A percentile compares a stretch with the other conserved stretches of the same genome.
These are phyloP conservation scores for Avena sativa DNA, from an alignment of 176 grass and related monocot species.

Conservation along the genomic window DNA sequence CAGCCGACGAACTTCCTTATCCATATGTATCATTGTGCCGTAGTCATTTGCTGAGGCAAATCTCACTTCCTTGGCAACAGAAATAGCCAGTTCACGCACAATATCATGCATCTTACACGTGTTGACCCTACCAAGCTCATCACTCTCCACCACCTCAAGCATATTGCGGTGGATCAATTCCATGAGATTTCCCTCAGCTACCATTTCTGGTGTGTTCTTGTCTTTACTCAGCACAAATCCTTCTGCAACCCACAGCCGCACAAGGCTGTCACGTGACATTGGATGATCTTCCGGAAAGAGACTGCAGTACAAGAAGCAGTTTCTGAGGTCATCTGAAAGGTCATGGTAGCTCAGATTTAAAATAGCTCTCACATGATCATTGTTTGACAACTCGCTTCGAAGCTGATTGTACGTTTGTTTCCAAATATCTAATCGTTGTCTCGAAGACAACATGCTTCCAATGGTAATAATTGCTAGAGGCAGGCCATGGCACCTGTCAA, in stretches of 20 bases:
- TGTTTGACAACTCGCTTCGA: constrained; percentile 39
- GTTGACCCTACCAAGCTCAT: constrained; percentile 32
- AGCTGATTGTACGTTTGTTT: constrained; percentile 55
- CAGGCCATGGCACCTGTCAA: constrained; percentile 56
- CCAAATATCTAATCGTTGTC: constrained; percentile 42
- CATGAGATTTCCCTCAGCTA: constrained; percentile 45
- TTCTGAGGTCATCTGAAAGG: constrained; percentile 35
- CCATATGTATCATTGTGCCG: constrained; percentile 17
- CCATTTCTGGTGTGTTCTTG: constrained; percentile 29
- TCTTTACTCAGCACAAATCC: constrained; percentile 35
- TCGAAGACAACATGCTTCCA: constrained; percentile 55
- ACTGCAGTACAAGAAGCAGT: constrained; percentile 45
- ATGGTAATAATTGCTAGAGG: constrained; percentile 54
- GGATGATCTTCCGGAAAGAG: constrained; percentile 43
- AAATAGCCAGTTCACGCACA: constrained; percentile 41
- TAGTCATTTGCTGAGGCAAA: constrained; percentile 31
- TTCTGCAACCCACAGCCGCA: constrained; percentile 43
- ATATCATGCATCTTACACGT: constrained; percentile 58
- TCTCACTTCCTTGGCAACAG: constrained; percentile 40
- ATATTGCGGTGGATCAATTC: constrained; percentile 40
- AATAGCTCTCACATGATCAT: constrained; percentile 44
- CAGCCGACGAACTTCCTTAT: constrained; percentile 30
- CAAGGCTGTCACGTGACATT: constrained; percentile 27
- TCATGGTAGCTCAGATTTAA: constrained; percentile 46
- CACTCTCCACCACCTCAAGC: not conserved